Conservation (phyloP, 805 yeast genomes). For the Pichia membranifaciens region DNA sequence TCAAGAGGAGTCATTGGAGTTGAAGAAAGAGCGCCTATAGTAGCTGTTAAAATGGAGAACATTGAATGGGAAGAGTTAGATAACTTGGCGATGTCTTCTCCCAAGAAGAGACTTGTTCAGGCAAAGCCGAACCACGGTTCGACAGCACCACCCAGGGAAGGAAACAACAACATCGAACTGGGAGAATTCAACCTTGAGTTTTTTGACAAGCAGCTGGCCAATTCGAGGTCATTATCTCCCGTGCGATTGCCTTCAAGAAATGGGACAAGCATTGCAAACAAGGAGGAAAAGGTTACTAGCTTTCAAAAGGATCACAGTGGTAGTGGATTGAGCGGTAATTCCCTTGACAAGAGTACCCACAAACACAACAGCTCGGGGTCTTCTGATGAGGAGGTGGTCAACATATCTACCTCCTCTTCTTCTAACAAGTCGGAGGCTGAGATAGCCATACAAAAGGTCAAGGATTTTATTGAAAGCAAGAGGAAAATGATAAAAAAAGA, state of each 20-base stretch:
- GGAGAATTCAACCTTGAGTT: no score
- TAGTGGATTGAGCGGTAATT: no score
- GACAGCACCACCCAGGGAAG: no score
- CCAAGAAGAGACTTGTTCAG: not conserved
- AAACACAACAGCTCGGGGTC: not conserved
- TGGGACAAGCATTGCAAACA: no score
- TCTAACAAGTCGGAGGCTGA: slow-evolving; percentile 8
- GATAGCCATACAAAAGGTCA: slow-evolving; percentile 23
- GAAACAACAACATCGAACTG: no score
- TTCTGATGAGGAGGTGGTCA: not conserved
- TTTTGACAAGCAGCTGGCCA: not conserved
- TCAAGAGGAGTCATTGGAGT: no score
- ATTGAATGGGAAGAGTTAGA: not conserved
- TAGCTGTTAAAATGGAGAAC: no score
- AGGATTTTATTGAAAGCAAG: slow-evolving; percentile 20
- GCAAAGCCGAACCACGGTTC: no score
- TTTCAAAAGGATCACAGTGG: not conserved
- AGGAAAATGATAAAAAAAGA: not conserved
- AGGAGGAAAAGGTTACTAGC: slow-evolving; percentile 4
- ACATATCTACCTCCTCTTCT: no score
- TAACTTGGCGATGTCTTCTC: not conserved
- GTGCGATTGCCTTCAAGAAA: no score
- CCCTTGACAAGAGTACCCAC: not conserved
- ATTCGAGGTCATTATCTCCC: no score
- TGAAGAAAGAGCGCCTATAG: no score